These are phyloP conservation scores for Decorospora gaudefroyi DNA, from an alignment of 2,329 filamentous ascomycete genomes.

Conservation along the genomic window DNA sequence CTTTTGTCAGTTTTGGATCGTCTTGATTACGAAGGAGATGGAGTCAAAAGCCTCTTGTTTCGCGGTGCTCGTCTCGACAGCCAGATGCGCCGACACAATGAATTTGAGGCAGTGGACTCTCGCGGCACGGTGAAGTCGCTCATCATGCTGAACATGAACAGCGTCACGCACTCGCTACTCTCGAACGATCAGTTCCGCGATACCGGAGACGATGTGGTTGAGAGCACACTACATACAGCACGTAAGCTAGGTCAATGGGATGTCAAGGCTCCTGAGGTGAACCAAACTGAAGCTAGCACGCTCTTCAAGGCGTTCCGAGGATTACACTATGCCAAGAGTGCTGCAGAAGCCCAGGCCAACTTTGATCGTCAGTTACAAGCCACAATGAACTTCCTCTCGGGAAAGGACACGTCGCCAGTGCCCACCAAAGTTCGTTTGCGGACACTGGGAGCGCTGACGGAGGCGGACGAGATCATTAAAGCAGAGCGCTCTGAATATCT, in stretches of 20 bases:
- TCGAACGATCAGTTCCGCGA: slow-evolving; percentile 67
- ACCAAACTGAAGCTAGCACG: slow-evolving; percentile 66
- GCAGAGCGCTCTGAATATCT: slow-evolving; percentile 64
- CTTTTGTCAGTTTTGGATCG: slow-evolving; percentile 77
- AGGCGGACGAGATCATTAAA: slow-evolving; percentile 77
- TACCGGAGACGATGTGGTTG: slow-evolving; percentile 62
- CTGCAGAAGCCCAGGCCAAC: slow-evolving; percentile 58
- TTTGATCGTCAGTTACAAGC: slow-evolving; percentile 65
- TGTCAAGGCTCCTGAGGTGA: slow-evolving; percentile 70
- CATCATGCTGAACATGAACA: slow-evolving; percentile 79
- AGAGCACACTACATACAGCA: slow-evolving; percentile 78
- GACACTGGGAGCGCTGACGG: slow-evolving; percentile 71
- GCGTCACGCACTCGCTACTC: slow-evolving; percentile 79
- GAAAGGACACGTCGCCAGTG: slow-evolving; percentile 31
- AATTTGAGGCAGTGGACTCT: slow-evolving; percentile 62
- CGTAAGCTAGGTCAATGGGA: slow-evolving; percentile 91
- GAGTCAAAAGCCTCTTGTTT: slow-evolving; percentile 84
- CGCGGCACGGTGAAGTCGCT: slow-evolving; percentile 76
- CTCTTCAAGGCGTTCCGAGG: slow-evolving; percentile 82
- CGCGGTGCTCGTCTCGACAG: slow-evolving; percentile 90
- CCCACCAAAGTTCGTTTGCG: slow-evolving; percentile 35
- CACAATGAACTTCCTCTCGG: slow-evolving; percentile 48
- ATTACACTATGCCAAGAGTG: slow-evolving; percentile 68
- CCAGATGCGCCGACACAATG: slow-evolving; percentile 67
- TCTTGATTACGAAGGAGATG: slow-evolving; percentile 87